Evolutionary conservation across 164 flowering plant species (phyloP), one percentile per base, ranked within the genome.

Genomic region (Dillenia suffruticosa): DNA sequence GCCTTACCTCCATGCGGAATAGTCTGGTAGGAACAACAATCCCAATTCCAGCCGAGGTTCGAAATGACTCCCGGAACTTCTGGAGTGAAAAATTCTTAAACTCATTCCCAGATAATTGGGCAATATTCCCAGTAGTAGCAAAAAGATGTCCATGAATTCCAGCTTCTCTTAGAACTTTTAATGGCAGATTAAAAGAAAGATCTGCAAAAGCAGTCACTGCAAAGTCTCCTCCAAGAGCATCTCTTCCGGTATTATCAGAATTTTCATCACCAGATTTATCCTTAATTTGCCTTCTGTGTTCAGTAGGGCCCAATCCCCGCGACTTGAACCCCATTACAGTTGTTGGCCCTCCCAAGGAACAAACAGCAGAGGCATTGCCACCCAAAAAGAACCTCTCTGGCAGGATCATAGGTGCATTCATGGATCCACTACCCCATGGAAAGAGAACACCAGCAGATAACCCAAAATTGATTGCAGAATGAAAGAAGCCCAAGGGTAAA

Each of bases 381-480:
- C 98, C 97, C 70, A 90, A 67, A 83, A 87, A 94, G 74, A 83
- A 94, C 63, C 93, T 81, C 59, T 91, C 96, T 17, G 88, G 86
- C 51, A 86, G 53, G 47, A 86, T 76, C 0, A 91, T 76, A n/a
- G 91, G 75, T 66, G 5, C 77, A 62, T 60, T 72, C 83, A 78
- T 63, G 74, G 71, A 86, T 32, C 93, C 93, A 48, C 61, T 70
- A 32, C 96, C 96, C 96, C 94, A 87, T 26, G 98, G 98, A 59
- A 87, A 74, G 55, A 86, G 43, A 61, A 80, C 75, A 67, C 98
- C 97, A 59, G 73, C 73, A 54, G 97, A 83, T 16, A 89, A 32
- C 60, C 98, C 98, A 66, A 90, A 74, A 68, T 94, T 94, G 24
- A 94, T 68, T 1, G 97, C 98, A 66, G 95, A 77, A 63, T 65